Conservation (phyloP, 768 basidiomycete genomes). For the Podaxis sp. region DNA sequence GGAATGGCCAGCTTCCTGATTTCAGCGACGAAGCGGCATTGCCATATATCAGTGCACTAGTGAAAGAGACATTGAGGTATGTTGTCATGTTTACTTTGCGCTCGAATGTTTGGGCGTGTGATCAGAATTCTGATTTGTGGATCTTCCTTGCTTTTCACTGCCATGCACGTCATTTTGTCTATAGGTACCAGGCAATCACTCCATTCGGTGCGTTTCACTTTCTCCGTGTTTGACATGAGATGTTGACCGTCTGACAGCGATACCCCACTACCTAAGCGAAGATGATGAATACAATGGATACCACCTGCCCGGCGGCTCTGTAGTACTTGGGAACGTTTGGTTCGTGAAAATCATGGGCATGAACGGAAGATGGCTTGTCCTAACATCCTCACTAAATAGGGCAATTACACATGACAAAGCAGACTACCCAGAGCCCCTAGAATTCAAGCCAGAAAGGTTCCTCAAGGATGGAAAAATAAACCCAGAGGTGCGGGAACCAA, state of each 20-base stretch:
- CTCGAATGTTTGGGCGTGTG: not conserved
- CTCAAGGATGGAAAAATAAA: slow-evolving; percentile 22
- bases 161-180: not conserved
- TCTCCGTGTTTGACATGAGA: not conserved
- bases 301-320: slow-evolving; percentile 19
- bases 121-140: slow-evolving; percentile 4
- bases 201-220: slow-evolving; percentile 19
- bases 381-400: slow-evolving; percentile 11
- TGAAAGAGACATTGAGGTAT: slow-evolving; percentile 24
- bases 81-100: not conserved
- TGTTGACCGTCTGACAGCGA: slow-evolving; percentile 15
- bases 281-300: slow-evolving; percentile 24
- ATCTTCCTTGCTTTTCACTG: not conserved
- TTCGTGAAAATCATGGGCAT: slow-evolving; percentile 2
- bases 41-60: slow-evolving; percentile 23
- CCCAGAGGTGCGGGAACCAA: slow-evolving; percentile 21
- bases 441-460: slow-evolving; percentile 23
- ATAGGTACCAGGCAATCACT: slow-evolving; percentile 21
- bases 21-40: slow-evolving; percentile 21
- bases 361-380: not conserved
- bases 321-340: slow-evolving; percentile 23
- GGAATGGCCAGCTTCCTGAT: slow-evolving; percentile 20
- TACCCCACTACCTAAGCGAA: slow-evolving; percentile 23
- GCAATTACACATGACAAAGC: slow-evolving; percentile 24
- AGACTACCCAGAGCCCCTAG: slow-evolving; percentile 22